Evolutionary conservation across 768 basidiomycete species (phyloP), one percentile per base, ranked within the genome.

Genomic region (Phlebiopsis flavidoalba): DNA sequence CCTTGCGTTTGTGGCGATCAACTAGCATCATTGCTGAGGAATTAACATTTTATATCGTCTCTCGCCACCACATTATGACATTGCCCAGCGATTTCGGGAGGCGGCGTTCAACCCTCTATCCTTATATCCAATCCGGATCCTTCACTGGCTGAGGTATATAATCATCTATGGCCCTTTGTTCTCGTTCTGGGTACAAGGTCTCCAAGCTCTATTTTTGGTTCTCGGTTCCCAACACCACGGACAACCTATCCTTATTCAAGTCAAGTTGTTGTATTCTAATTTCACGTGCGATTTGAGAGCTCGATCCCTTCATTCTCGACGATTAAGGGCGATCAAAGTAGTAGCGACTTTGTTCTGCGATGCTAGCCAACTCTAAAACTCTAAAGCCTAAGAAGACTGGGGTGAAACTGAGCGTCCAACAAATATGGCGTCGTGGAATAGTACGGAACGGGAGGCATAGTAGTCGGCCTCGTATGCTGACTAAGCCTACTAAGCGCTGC

Each of bases 1-100:
- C 60, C 80, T 95, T 24, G 79, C 81, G 12, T 93, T 93, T 66
- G 91, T 92, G 36, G 89, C 91, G 5, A 80, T 93, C n/a, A 61
- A 87, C 87, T 15, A 92, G 89, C 67, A 71, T 79, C 49, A 84
- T 88, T 57, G 80, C n/a, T 81, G 61, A 70, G 80, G 55, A 5
- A 3, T 60, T 8, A 24, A n/a, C 24, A 14, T 56, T 57, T 15
- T 17, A 55, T 33, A 45, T 5, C 49, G n/a, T 31, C 43, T 50
- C 11, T 26, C 12, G n/a, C 15, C 12, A 33, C 45, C 11, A 11
- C n/a, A 5, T 21, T 47, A n/a, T 50, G 26, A 50, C 31, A 2
- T 31, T 45, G 36, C 14, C 7, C 72, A 88, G 80, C 79, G 87
- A 17, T 80, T 89, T 59, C n/a, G n/a, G 60, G 79, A 14, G 85